Evolutionary conservation across 140 eudicot genomes (phyloP).

Genomic region (Stevia rebaudiana): DNA sequence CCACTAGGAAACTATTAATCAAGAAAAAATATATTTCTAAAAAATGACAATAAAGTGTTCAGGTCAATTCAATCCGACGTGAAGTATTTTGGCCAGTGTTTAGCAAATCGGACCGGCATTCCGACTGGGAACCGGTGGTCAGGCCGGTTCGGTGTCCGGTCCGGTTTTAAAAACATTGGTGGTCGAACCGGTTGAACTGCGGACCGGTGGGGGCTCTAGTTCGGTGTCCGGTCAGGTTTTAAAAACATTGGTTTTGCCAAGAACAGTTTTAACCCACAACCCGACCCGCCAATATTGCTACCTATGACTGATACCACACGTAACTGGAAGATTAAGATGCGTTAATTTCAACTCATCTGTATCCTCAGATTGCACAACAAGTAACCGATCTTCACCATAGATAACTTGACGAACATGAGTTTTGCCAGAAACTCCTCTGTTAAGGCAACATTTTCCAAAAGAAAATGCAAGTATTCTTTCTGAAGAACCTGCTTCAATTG

Average conservation of each 20-base stretch:
- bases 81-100: too few species aligned
- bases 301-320: conserved; percentile 24
- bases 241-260: not conserved
- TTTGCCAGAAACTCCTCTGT: conserved; percentile 86
- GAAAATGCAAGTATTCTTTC: conserved; percentile 85
- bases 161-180: too few species aligned
- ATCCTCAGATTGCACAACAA: conserved; percentile 94
- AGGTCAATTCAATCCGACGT: not conserved
- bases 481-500: conserved; percentile 68
- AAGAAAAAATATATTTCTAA: not conserved
- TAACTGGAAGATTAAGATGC: conserved; percentile 98
- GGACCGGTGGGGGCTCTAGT: too few species aligned
- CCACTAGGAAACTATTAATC: not conserved
- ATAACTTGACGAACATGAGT: conserved; percentile 88
- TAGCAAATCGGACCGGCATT: too few species aligned
- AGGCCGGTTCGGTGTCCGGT: too few species aligned
- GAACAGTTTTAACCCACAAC: conserved; percentile 1
- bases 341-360: conserved; percentile 89
- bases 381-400: conserved; percentile 95
- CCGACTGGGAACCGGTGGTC: too few species aligned
- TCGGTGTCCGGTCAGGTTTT: too few species aligned
- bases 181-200: too few species aligned
- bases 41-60: not conserved
- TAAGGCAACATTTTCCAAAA: conserved; percentile 93
- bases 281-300: not conserved